A percentile compares a stretch with the other conserved stretches of the same genome.
These are phyloP conservation scores for Oropetium thomaeum DNA, from an alignment of 176 grass and related monocot genomes.

Conservation along the genomic window DNA sequence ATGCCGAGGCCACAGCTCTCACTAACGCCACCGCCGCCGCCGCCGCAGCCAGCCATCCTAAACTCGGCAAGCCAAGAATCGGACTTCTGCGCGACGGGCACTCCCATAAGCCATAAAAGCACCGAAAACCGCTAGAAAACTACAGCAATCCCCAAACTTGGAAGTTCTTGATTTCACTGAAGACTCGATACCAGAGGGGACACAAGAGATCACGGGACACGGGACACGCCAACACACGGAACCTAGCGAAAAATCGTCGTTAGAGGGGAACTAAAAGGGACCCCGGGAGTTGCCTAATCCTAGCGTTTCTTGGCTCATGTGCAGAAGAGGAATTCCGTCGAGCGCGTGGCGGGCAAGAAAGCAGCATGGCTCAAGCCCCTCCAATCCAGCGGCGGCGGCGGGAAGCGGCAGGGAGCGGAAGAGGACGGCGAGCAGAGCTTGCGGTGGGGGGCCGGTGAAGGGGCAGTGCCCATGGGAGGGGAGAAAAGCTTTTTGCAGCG, in stretches of 20 bases:
- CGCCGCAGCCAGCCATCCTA: slow-evolving; percentile 29
- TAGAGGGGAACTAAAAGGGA: slow-evolving; percentile 56
- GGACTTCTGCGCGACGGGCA: slow-evolving; percentile 51
- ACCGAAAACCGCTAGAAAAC: slow-evolving; percentile 31
- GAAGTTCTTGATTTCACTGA: slow-evolving; percentile 30
- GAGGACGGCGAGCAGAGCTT: neutral
- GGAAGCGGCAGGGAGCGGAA: neutral
- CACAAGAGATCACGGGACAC: slow-evolving; percentile 21
- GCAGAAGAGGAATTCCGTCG: slow-evolving; percentile 41
- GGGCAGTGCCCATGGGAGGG: slow-evolving; percentile 23
- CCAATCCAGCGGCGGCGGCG: neutral
- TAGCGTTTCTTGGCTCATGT: slow-evolving; percentile 44
- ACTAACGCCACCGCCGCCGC: slow-evolving; percentile 12
- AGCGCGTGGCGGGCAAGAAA: slow-evolving; percentile 14
- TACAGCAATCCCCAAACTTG: slow-evolving; percentile 30
- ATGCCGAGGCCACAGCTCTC: slow-evolving; percentile 39
- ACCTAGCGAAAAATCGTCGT: slow-evolving; percentile 12
- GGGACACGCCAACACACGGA: neutral
- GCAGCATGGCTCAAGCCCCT: slow-evolving; percentile 12
- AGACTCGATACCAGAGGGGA: slow-evolving; percentile 28
- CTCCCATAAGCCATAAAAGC: slow-evolving; percentile 84
- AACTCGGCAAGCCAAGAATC: slow-evolving; percentile 44
- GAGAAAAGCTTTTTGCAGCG: slow-evolving; percentile 39
- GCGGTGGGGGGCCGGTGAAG: neutral
- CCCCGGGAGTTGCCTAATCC: slow-evolving; percentile 36